These are phyloP conservation scores for Penicillium egyptiacum DNA, from an alignment of 495 filamentous ascomycete species.

Conservation along the genomic window DNA sequence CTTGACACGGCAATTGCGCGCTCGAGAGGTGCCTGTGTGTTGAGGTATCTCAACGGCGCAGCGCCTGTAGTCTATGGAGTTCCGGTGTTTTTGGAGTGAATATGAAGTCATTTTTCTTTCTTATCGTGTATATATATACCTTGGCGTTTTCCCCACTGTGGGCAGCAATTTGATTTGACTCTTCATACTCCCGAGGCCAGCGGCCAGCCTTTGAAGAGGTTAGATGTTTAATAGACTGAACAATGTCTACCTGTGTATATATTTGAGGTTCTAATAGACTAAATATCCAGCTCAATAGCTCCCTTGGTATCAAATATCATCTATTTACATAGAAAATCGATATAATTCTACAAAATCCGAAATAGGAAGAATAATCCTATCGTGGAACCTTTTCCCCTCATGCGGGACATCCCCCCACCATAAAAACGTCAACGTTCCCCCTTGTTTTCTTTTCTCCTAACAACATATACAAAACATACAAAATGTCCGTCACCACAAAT, in stretches of 20 bases:
- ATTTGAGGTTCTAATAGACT: too few species aligned
- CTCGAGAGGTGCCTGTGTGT: conserved; percentile 71
- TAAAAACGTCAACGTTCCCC: conserved; percentile 8
- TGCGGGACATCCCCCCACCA: conserved; percentile 8
- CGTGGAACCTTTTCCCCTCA: conserved; percentile 17
- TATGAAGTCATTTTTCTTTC: neutral
- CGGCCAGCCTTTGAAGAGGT: too few species aligned
- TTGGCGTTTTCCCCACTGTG: conserved; percentile 23
- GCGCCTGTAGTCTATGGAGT: conserved; percentile 93
- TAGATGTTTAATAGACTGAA: neutral
- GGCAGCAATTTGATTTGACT: conserved; percentile 20
- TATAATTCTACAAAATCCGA: neutral
- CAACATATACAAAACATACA: conserved; percentile 1
- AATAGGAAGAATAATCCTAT: conserved; percentile 1
- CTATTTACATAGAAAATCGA: neutral
- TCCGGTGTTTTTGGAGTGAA: conserved; percentile 73
- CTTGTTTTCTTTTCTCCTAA: neutral
- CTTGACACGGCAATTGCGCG: conserved; percentile 78
- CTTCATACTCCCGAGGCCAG: neutral
- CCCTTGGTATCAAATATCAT: neutral
- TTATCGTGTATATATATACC: conserved; percentile 2
- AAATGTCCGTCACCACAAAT: conserved; percentile 80
- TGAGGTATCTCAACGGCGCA: conserved; percentile 89
- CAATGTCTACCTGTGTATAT: neutral
- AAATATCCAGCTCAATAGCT: neutral